Evolutionary conservation across 805 yeast genomes (phyloP).

Genomic region (Candida parachauliodes): DNA sequence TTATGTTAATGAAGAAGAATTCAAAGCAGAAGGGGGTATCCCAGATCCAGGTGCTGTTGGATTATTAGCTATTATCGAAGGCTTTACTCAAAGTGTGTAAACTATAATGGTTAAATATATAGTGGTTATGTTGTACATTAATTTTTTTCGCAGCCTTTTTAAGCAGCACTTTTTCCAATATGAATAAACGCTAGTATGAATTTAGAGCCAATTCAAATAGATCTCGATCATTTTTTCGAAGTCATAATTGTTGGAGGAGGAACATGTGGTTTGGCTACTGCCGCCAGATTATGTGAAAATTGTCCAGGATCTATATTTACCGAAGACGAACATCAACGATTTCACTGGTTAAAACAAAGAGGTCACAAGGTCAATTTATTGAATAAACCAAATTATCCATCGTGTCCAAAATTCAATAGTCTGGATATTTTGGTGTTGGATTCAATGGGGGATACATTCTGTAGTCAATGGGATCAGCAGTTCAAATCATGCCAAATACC

Average conservation of each 20-base stretch:
- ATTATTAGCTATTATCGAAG: conserved; percentile 55
- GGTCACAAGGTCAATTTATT: conserved; percentile 25
- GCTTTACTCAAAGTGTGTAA: conserved; percentile 21
- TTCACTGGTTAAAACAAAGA: conserved; percentile 40
- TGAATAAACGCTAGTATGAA: conserved; percentile 1
- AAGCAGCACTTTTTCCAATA: background rate
- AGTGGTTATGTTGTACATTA: conserved; percentile 6
- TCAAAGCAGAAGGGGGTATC: conserved; percentile 60
- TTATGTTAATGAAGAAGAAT: conserved; percentile 67
- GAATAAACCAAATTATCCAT: conserved; percentile 12
- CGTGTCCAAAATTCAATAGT: conserved; percentile 13
- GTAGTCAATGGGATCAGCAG: conserved; percentile 45
- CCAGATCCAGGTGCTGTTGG: conserved; percentile 98
- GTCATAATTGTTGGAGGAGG: conserved; percentile 45
- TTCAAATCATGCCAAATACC: conserved; percentile 41
- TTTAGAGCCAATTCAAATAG: conserved; percentile 7
- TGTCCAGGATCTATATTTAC: conserved; percentile 42
- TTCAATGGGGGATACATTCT: conserved; percentile 25
- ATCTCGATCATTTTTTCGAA: conserved; percentile 24
- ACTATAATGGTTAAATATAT: conserved; percentile 7
- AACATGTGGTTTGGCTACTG: conserved; percentile 40
- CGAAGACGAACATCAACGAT: conserved; percentile 46
- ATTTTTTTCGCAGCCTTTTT: conserved; percentile 5
- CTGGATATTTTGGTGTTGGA: conserved; percentile 37
- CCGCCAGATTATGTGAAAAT: conserved; percentile 40